Evolutionary conservation across 2,329 filamentous ascomycete genomes (phyloP).

Genomic region (Purpureocillium lavendulum): DNA sequence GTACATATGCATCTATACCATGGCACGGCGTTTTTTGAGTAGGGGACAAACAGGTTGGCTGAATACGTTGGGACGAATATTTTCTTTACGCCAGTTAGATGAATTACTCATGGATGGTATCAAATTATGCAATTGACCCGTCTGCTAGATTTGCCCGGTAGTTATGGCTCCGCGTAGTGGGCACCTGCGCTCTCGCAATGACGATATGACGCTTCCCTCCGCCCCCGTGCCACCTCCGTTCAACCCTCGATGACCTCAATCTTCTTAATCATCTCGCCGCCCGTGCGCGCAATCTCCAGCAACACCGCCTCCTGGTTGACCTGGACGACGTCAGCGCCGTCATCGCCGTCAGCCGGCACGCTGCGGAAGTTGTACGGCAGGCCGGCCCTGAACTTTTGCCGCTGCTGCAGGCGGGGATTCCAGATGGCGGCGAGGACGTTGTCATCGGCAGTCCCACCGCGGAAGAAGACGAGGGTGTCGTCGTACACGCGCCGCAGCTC

Average conservation of each 20-base stretch:
- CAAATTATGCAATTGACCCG: too few species aligned
- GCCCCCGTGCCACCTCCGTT: too few species aligned
- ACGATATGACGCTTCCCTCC: too few species aligned
- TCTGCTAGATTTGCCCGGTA: too few species aligned
- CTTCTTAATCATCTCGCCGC: constrained; percentile 57
- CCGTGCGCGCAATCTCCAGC: constrained; percentile 63
- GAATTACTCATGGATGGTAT: too few species aligned
- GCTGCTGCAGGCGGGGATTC: constrained; percentile 41
- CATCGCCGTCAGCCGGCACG: constrained; percentile 20
- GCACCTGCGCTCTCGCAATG: too few species aligned
- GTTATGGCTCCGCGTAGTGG: too few species aligned
- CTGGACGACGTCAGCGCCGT: constrained; percentile 41
- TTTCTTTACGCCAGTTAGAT: not conserved
- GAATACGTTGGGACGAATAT: constrained; percentile 2
- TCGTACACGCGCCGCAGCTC: constrained; percentile 63
- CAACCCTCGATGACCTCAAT: constrained; percentile 41
- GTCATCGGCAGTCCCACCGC: constrained; percentile 53
- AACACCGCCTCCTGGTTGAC: constrained; percentile 62
- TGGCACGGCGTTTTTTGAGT: constrained; percentile 23
- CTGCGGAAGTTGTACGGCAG: constrained; percentile 51
- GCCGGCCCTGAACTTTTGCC: constrained; percentile 60
- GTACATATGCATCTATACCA: constrained; percentile 29
- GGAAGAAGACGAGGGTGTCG: constrained; percentile 71
- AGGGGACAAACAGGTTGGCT: constrained; percentile 5
- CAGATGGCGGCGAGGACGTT: constrained; percentile 48